These are phyloP conservation scores for Chalciporus pseudorubinellus DNA, from an alignment of 768 basidiomycete species.

Conservation along the genomic window DNA sequence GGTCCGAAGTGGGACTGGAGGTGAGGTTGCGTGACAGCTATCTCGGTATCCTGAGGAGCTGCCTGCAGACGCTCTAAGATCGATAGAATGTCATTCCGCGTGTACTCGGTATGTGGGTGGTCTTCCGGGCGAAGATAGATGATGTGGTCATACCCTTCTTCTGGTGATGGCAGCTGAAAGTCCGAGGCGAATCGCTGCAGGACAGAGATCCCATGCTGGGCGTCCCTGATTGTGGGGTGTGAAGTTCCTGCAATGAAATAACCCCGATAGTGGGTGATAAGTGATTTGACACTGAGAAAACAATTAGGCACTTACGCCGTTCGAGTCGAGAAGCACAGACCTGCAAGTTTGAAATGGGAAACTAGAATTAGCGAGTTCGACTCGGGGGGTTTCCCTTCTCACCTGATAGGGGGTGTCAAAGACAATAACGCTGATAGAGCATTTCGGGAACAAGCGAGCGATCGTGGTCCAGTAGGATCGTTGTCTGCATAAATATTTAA, in stretches of 20 bases:
- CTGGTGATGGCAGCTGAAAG: conserved; percentile 50
- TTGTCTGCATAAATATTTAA: conserved; percentile 34
- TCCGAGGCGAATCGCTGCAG: conserved; percentile 63
- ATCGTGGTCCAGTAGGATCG: conserved; percentile 73
- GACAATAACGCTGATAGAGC: conserved; percentile 67
- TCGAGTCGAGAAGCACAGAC: conserved; percentile 60
- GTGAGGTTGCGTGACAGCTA: conserved; percentile 5
- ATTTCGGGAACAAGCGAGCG: conserved; percentile 62
- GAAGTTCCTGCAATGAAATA: conserved; percentile 48
- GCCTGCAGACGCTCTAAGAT: conserved; percentile 49
- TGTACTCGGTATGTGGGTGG: conserved; percentile 44
- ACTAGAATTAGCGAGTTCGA: conserved; percentile 11
- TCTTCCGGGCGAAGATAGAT: conserved; percentile 36
- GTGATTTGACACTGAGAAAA: conserved; percentile 4
- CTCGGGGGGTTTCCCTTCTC: conserved; percentile 27
- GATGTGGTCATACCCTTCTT: conserved; percentile 69
- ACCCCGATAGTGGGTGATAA: conserved; percentile 9
- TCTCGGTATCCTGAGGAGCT: conserved; percentile 23
- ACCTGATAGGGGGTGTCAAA: conserved; percentile 79
- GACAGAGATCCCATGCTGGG: conserved; percentile 56
- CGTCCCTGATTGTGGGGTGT: conserved; percentile 74
- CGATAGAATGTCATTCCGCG: conserved; percentile 46
- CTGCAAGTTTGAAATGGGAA: conserved; percentile 36
- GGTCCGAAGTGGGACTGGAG: conserved; percentile 8
- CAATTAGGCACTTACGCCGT: conserved; percentile 46